Conservation (phyloP, 495 filamentous ascomycete genomes). For the Neurospora discreta region DNA sequence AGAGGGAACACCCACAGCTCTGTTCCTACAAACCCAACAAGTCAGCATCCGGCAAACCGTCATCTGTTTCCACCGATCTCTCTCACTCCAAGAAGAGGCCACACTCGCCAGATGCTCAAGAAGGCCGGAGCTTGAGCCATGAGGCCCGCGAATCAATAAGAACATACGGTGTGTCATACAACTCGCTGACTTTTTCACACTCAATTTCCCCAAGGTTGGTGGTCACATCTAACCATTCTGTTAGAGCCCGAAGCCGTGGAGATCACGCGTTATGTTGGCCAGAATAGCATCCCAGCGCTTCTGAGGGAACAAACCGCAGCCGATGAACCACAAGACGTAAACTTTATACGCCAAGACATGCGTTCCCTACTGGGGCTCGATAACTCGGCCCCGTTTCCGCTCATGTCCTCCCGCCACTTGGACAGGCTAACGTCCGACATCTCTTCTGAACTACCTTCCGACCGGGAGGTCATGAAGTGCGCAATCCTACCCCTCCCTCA, state of each 20-base stretch:
- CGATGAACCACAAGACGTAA: constrained; percentile 32
- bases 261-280: constrained; percentile 53
- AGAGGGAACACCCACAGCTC: constrained; percentile 58
- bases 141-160: constrained; percentile 31
- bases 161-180: constrained; percentile 19
- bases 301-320: constrained; percentile 49
- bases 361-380: constrained; percentile 72
- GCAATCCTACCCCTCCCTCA: neutral
- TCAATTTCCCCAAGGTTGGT: neutral
- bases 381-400: constrained; percentile 75
- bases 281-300: constrained; percentile 53
- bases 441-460: constrained; percentile 50
- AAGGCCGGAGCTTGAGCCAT: constrained; percentile 24
- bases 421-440: constrained; percentile 63
- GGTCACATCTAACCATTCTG: constrained; percentile 4
- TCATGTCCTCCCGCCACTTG: constrained; percentile 63
- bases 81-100: constrained; percentile 32
- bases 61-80: constrained; percentile 16
- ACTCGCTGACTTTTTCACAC: neutral
- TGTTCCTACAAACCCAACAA: constrained; percentile 64
- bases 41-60: constrained; percentile 39
- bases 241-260: constrained; percentile 52
- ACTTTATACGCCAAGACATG: constrained; percentile 50
- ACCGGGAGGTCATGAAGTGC: constrained; percentile 49
- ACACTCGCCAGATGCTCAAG: constrained; percentile 32